Evolutionary conservation across 495 filamentous ascomycete genomes (phyloP), one percentile per base, ranked within the genome.

Genomic region (Lophiotrema nucula): DNA sequence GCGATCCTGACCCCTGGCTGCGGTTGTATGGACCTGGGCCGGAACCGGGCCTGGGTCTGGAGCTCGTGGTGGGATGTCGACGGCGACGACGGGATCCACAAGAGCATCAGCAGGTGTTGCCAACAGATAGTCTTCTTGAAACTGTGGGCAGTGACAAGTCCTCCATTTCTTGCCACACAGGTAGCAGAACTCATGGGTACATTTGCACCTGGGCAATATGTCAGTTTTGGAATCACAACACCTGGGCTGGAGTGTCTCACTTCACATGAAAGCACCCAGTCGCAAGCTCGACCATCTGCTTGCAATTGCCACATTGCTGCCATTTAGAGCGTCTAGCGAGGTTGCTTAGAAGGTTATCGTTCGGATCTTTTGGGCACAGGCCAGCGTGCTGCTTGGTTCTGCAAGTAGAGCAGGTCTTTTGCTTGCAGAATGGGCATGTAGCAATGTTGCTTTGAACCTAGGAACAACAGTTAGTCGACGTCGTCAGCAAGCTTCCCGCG

Each of bases 111-210:
- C 31, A 35, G 31, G 31, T 35, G 31, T 8, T n/a, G 31, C 31
- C 8, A 35, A 28, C 15, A 60, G 26, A 24, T 55, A 43, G 10
- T 33, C 42, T 31, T 62, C 58, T 1, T 49, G 31, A 15, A 19
- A 19, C 10, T 33, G 43, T 2, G 58, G 44, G 23, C 60, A 63
- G 8, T 1, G 2, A 24, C 60, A 63, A 8, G 3, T 26, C 31
- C 53, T 57, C 60, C 60, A 63, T 19, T 18, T 4, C 12, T 15
- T 15, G 6, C 45, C 53, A 38, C 60, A 63, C 1, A 57, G 19
- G 31, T 63, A 63, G 44, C 60, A 63, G 39, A 63, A 63, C 45
- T 63, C 23, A 44, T 51, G n/a, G 4, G 13, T 11, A 47, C 60
- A 63, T 3, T 39, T 39, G 28, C 60, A 63, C 1, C 58, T n/a